Percentiles rank a stretch among this genome's conserved stretches.
Evolutionary conservation across 2,329 filamentous ascomycete species (phyloP).

Genomic region (Graphilbum sp.): DNA sequence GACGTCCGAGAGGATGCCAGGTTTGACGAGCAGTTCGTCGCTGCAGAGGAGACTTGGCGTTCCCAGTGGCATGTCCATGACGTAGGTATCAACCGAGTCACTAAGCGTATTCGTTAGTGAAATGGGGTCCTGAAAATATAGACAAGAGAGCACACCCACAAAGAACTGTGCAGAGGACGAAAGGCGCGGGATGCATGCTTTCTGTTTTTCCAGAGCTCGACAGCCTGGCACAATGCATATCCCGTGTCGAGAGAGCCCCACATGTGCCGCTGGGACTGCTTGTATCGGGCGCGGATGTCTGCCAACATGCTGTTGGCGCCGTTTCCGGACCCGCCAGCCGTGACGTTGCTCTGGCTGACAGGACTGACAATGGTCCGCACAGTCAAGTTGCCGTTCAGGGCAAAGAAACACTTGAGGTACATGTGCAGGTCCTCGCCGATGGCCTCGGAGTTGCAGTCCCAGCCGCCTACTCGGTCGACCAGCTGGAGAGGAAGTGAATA

Average conservation of each 20-base stretch:
- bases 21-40: conserved; percentile 22
- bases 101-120: conserved; percentile 11
- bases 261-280: conserved; percentile 59
- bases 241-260: conserved; percentile 58
- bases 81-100: conserved; percentile 28
- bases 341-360: conserved; percentile 58
- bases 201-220: conserved; percentile 40
- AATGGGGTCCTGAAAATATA: not conserved
- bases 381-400: conserved; percentile 51
- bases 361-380: conserved; percentile 48
- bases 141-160: no score
- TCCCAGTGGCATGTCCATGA: conserved; percentile 26
- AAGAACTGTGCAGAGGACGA: conserved; percentile 36
- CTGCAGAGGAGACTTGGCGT: conserved; percentile 19
- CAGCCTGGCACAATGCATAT: conserved; percentile 41
- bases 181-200: conserved; percentile 38
- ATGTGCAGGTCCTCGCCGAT: conserved; percentile 66
- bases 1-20: conserved; percentile 38
- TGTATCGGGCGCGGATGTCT: conserved; percentile 50
- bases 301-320: conserved; percentile 35
- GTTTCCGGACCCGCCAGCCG: conserved; percentile 36
- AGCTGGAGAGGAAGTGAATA: conserved; percentile 54
- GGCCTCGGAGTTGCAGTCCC: conserved; percentile 54
- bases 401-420: conserved; percentile 66
- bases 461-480: conserved; percentile 52